Base-by-base conservation (phyloP, 305 asterid genomes). In the Fraxinus sp. region DNA sequence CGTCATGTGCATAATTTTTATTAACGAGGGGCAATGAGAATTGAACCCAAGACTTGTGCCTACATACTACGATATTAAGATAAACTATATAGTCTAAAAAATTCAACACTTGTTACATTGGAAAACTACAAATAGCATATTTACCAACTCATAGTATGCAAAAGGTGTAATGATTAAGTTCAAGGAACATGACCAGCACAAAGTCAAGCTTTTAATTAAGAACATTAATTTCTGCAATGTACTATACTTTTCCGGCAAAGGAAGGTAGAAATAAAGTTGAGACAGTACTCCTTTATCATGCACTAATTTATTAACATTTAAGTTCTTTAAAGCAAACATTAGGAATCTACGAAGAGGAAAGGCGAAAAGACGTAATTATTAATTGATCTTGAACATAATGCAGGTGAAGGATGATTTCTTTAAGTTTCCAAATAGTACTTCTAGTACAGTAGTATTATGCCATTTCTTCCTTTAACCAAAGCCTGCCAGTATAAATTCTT, bases 191-290 rank as follows among this genome's bases (percentile, higher is more conserved):
- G 84, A 78, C 57, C 49, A 84, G 86, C 91, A 88, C 66, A 74
- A 86, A 78, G 81, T 86, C 81, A 37, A 82, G 79, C 74, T 70
- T 18, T 24, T 44, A 78, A 79, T 68, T 33, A 80, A 79, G 46
- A 71, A 83, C 80, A n/a, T 62, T 76, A 35, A 78, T 74, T 82
- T 39, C 59, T 33, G 75, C 71, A 46, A 71, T 77, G 81, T 74
- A 87, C 76, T 83, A 37, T 55, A 59, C 84, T 85, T 91, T 90
- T 83, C 89, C 90, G 91, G 91, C 94, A 89, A 88, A 78, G 81
- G 90, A 88, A 86, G 88, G 88, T 88, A 72, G 78, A 80, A 81
- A 78, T 85, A 89, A 89, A 89, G 91, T 83, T 70, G 87, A 16
- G 81, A 77, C 88, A 79, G 10, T 76, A 55, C 81, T 83, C 76